These are phyloP conservation scores for Funneliformis mosseae DNA, from an alignment of 192 early-diverging fungal genomes.

Conservation along the genomic window DNA sequence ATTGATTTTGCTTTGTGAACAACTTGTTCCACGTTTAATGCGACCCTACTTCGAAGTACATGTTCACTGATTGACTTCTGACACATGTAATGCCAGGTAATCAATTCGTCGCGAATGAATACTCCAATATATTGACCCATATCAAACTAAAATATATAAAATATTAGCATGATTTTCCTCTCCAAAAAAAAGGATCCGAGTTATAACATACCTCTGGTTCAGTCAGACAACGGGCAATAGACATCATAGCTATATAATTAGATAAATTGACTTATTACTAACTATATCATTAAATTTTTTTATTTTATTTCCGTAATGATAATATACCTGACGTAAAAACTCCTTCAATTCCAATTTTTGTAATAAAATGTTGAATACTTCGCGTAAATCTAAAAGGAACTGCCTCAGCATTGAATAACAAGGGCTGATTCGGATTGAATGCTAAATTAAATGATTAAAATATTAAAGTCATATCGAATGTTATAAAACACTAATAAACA, in stretches of 20 bases:
- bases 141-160: conserved; percentile 63
- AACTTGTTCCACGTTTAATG: conserved; percentile 73
- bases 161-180: background rate
- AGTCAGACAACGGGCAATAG: conserved; percentile 79
- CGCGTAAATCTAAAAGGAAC: conserved; percentile 99
- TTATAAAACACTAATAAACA: background rate
- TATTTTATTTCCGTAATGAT: background rate
- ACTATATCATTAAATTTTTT: background rate
- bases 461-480: background rate
- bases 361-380: conserved; percentile 94
- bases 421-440: conserved; percentile 31
- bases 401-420: conserved; percentile 73
- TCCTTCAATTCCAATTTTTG: conserved; percentile 91
- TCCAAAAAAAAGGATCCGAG: background rate
- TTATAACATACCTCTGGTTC: conserved; percentile 66
- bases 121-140: conserved; percentile 93
- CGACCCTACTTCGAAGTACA: conserved; percentile 67
- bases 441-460: conserved; percentile 6
- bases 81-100: conserved; percentile 70
- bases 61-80: conserved; percentile 61
- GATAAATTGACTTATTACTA: no score
- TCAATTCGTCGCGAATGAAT: conserved; percentile 93
- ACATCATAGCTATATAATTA: conserved; percentile 66
- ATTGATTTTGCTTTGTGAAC: conserved; percentile 66
- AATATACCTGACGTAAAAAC: conserved; percentile 62